Conservation (phyloP, 2,329 filamentous ascomycete species). For the Domatiomyces globalis region DNA sequence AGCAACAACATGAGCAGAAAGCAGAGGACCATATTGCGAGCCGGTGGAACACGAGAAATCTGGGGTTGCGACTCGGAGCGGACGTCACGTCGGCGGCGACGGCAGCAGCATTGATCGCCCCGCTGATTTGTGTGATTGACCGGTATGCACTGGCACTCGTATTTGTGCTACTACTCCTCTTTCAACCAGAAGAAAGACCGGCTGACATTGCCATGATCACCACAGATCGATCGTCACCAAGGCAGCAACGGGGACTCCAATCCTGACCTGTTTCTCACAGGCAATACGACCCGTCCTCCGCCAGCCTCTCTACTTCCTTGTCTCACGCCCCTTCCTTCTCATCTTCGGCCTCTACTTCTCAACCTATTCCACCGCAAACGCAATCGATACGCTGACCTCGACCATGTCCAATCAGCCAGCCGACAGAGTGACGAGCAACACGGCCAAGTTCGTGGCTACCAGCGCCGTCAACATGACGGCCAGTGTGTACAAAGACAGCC, state of each 20-base stretch:
- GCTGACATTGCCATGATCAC: slow-evolving; percentile 7
- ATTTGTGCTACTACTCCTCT: background rate
- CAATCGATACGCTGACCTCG: slow-evolving; percentile 64
- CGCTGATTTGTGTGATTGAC: slow-evolving; percentile 77
- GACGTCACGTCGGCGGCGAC: slow-evolving; percentile 56
- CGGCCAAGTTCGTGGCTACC: slow-evolving; percentile 67
- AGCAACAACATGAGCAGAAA: background rate
- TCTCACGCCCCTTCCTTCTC: slow-evolving; percentile 35
- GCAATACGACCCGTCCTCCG: slow-evolving; percentile 28
- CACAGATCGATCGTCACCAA: slow-evolving; percentile 37
- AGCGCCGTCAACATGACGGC: slow-evolving; percentile 70
- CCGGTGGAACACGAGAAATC: slow-evolving; percentile 61
- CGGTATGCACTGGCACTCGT: slow-evolving; percentile 39
- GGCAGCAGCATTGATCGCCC: slow-evolving; percentile 64
- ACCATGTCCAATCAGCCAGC: slow-evolving; percentile 46
- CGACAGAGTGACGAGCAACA: slow-evolving; percentile 54
- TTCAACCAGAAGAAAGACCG: background rate
- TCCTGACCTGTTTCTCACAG: slow-evolving; percentile 28
- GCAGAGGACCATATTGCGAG: background rate
- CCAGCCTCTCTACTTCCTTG: slow-evolving; percentile 30
- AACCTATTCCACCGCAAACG: slow-evolving; percentile 81
- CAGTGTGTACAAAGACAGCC: slow-evolving; percentile 69
- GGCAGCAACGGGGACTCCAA: slow-evolving; percentile 27
- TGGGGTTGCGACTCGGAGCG: slow-evolving; percentile 51
- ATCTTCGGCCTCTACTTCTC: slow-evolving; percentile 59